Base-by-base conservation (phyloP, 2,329 filamentous ascomycete genomes). In the Cladosporium sp. region DNA sequence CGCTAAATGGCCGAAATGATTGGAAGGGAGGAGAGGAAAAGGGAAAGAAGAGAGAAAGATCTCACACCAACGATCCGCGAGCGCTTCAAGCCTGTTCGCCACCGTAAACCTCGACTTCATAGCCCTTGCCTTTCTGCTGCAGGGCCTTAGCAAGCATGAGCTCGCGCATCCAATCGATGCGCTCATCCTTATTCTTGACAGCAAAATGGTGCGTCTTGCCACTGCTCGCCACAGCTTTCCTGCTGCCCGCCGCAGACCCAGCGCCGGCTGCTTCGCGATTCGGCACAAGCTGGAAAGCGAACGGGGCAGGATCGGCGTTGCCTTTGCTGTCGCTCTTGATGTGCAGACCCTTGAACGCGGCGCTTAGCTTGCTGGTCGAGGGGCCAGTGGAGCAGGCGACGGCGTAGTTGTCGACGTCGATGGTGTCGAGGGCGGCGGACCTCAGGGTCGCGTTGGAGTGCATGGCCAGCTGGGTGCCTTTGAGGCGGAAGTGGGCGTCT, bases 121-220 rank as follows among this genome's bases (percentile, higher is more conserved):
- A 93, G 17, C 90, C 90, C 65, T 91, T 86, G 47, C 84, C 86
- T 81, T 92, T 94, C 74, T 91, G 88, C 78, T 87, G 89, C 70
- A 91, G 78, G 17, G 90, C 90, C 78, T 94, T 94, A 55, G 90
- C 90, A 45, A 95, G 83, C 90, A 95, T 95, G 60, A 95, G 77
- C 80, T 95, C 90, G 56, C 90, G 82, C 90, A 95, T 95, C 94
- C 94, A 99, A 72, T 97, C 93, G 68, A 97, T 97, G 61, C 93
- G 83, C 71, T 97, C 90, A 69, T 97, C 90, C 13, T 91, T 83
- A 66, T 81, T 85, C 75, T 88, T 88, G 65, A 97, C 93, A 0
- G 93, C 90, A 71, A 97, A 97, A 71, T 97, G 91, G 69, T 97
- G 93, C 44, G 90, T 89, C 80, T 96, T 97, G 66, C 84, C 85